These are phyloP conservation scores for Eleusine coracana DNA, from an alignment of 176 grass and related monocot species.

Conservation along the genomic window DNA sequence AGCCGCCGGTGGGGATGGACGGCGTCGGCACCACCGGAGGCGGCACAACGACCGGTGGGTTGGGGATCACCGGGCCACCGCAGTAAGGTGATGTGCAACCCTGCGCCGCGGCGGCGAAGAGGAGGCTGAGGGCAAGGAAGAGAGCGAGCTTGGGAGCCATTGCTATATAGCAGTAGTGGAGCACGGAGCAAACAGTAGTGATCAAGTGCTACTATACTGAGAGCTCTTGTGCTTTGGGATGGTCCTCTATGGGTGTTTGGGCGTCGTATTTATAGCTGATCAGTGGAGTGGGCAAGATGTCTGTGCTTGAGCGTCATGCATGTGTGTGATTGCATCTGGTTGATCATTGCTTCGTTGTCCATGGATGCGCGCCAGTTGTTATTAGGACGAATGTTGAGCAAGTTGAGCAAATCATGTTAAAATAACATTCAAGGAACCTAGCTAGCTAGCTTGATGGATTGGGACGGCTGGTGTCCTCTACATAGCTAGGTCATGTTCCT, in stretches of 20 bases:
- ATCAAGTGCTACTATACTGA: background rate
- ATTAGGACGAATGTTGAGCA: background rate
- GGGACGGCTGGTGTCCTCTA: too few species aligned
- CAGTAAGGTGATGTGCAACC: slow-evolving; percentile 2
- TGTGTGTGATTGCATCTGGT: background rate
- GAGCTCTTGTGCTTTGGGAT: slow-evolving; percentile 19
- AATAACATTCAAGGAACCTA: background rate
- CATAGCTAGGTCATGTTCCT: background rate
- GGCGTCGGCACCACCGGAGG: slow-evolving; percentile 1
- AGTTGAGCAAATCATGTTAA: slow-evolving; percentile 20
- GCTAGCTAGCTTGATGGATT: too few species aligned
- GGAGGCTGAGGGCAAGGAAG: slow-evolving; percentile 12
- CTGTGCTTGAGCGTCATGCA: background rate
- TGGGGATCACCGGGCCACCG: background rate
- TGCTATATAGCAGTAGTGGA: background rate
- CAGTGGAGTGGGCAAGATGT: background rate
- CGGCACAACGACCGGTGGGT: background rate
- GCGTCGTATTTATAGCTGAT: slow-evolving; percentile 12
- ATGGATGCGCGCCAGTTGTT: slow-evolving; percentile 3
- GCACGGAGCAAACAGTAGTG: background rate
- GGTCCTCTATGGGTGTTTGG: background rate
- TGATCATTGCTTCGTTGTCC: background rate
- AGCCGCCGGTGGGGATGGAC: background rate
- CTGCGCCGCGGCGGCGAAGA: slow-evolving; percentile 21
- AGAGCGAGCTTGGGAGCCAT: slow-evolving; percentile 25